phyloP scores from a whole-genome alignment of 1,284 basidiomycete genomes.

The Malassezia equina region DNA sequence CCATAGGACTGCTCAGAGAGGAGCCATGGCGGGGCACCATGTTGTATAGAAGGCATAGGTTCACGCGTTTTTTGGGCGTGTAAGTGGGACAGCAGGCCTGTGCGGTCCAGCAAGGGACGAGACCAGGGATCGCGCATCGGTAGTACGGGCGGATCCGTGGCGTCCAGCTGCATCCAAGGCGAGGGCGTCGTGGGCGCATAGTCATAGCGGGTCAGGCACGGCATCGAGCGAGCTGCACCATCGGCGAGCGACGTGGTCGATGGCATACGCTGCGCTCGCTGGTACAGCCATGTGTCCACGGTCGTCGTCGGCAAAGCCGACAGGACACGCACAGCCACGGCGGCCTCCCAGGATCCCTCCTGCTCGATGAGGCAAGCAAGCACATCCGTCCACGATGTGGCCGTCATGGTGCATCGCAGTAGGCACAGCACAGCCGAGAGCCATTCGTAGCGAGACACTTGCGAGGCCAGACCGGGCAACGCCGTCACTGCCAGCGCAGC shows the following conservation, averaged over 20 bases:
- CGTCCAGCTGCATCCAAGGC: conserved; percentile 5
- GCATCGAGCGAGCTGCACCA: neutral
- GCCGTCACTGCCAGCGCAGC: neutral
- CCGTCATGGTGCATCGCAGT: neutral
- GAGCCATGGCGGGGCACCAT: conserved; percentile 3
- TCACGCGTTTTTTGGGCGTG: conserved; percentile 11
- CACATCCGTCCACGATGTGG: neutral
- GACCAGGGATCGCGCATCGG: conserved; percentile 6
- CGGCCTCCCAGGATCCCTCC: neutral
- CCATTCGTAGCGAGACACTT: neutral
- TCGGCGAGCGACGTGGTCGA: too few relatives aligned
- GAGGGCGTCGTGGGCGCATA: neutral
- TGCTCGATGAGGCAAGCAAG: neutral
- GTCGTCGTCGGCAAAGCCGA: neutral
- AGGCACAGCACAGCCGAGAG: neutral
- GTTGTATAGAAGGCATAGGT: neutral
- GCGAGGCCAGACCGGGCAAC: neutral
- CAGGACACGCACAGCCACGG: neutral
- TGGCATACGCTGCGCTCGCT: neutral
- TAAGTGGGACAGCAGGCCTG: neutral
- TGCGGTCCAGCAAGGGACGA: neutral
- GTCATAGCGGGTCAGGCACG: neutral
- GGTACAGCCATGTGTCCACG: neutral
- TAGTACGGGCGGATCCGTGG: neutral
- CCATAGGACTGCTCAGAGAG: conserved; percentile 8